These are phyloP conservation scores for Euphorbia celastroides DNA, from an alignment of 441 rosid genomes.

Conservation along the genomic window DNA sequence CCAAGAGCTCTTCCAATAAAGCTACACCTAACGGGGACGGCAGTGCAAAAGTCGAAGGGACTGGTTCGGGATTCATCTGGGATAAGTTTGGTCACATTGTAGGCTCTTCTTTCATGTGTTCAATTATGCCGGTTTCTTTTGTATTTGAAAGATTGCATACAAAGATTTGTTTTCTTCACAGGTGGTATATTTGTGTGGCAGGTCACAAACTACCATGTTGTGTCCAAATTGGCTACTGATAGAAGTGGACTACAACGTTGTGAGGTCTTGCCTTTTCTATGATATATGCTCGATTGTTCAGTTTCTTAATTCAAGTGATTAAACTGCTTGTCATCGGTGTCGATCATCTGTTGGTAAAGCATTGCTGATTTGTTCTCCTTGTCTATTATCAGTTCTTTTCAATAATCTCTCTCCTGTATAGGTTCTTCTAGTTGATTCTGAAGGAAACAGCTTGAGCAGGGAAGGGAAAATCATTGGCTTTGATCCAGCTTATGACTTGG, in stretches of 20 bases:
- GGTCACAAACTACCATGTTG: slow-evolving; percentile 89
- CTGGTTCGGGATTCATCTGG: slow-evolving; percentile 94
- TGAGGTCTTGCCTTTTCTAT: slow-evolving; percentile 46
- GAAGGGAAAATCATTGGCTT: slow-evolving; percentile 63
- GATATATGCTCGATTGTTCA: neutral
- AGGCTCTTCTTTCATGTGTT: slow-evolving; percentile 20
- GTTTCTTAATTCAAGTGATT: neutral
- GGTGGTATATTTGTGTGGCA: slow-evolving; percentile 19
- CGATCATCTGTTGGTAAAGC: neutral
- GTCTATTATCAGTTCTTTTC: neutral
- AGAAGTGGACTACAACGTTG: slow-evolving; percentile 62
- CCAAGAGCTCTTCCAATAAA: slow-evolving; percentile 29
- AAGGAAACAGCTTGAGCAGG: slow-evolving; percentile 51
- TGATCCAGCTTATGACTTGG: slow-evolving; percentile 79
- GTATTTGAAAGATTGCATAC: neutral
- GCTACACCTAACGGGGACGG: slow-evolving; percentile 32
- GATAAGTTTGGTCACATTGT: slow-evolving; percentile 94
- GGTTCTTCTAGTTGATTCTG: slow-evolving; percentile 62
- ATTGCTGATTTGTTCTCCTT: neutral
- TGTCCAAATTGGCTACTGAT: slow-evolving; percentile 74
- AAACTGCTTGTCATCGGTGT: neutral
- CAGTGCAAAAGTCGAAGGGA: slow-evolving; percentile 67
- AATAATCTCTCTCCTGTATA: slow-evolving; percentile 18
- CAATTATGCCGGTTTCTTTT: neutral
- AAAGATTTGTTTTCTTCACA: neutral